Evolutionary conservation across 2,329 filamentous ascomycete species (phyloP).

Genomic region (Ophiobolus disseminans): DNA sequence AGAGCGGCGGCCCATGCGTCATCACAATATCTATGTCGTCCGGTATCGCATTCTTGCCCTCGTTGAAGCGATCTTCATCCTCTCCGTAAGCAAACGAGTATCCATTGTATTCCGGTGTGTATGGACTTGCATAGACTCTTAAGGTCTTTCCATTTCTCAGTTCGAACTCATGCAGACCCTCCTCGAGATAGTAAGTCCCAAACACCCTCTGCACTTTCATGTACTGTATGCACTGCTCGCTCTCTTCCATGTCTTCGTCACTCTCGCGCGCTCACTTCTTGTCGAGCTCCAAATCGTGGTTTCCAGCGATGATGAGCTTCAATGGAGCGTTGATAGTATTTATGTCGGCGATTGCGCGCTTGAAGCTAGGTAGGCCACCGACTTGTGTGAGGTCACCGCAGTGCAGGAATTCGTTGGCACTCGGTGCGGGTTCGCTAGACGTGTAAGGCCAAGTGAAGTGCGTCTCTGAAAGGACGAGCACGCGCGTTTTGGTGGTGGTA

Average conservation of each 20-base stretch:
- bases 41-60: constrained; percentile 23
- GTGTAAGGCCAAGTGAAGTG: background rate
- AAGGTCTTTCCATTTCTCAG: constrained; percentile 56
- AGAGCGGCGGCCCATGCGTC: constrained; percentile 61
- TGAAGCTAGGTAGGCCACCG: constrained; percentile 55
- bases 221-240: constrained; percentile 29
- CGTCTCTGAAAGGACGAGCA: background rate
- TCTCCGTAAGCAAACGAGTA: constrained; percentile 16
- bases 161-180: constrained; percentile 56
- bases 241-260: constrained; percentile 24
- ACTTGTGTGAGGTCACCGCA: constrained; percentile 63
- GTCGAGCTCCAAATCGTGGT: constrained; percentile 66
- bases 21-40: constrained; percentile 60
- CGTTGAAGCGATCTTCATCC: constrained; percentile 18
- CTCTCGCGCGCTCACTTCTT: constrained; percentile 23
- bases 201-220: constrained; percentile 2
- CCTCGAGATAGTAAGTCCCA: constrained; percentile 60
- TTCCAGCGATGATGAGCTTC: constrained; percentile 67
- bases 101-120: constrained; percentile 46
- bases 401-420: constrained; percentile 60
- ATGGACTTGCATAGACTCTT: constrained; percentile 59
- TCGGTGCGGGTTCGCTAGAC: constrained; percentile 30
- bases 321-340: constrained; percentile 57
- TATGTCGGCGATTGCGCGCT: constrained; percentile 55
- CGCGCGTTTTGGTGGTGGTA: no score